Evolutionary conservation across 2,329 filamentous ascomycete genomes (phyloP).

Genomic region (Xylaria sp.): DNA sequence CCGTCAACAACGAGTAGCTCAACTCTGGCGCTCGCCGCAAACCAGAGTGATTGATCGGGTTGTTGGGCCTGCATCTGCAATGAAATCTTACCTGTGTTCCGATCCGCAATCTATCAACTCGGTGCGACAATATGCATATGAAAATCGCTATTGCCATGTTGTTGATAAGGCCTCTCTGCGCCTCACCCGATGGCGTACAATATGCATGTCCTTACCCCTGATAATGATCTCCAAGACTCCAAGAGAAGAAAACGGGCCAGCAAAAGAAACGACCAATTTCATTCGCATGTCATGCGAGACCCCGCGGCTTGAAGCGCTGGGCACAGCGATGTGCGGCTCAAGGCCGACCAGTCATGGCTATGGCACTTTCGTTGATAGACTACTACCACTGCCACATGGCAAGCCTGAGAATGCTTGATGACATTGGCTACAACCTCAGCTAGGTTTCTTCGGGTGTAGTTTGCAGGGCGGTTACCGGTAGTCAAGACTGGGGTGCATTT

Average conservation of each 20-base stretch:
- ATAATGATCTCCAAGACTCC: constrained; percentile 7
- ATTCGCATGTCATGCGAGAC: constrained; percentile 21
- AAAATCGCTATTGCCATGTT: constrained; percentile 14
- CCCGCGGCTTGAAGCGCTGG: constrained; percentile 15
- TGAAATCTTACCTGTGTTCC: constrained; percentile 36
- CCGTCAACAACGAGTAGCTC: constrained; percentile 23
- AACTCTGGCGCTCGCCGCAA: constrained; percentile 29
- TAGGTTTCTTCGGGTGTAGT: constrained; percentile 11
- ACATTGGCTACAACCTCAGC: constrained; percentile 18
- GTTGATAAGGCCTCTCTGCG: constrained; percentile 19
- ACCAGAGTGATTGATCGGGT: constrained; percentile 34
- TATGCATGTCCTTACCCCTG: constrained; percentile 25
- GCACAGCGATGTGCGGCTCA: constrained; percentile 28
- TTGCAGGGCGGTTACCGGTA: constrained; percentile 21
- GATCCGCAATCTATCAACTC: constrained; percentile 22
- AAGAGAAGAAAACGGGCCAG: not conserved
- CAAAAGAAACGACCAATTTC: constrained; percentile 14
- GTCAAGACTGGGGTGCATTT: constrained; percentile 32
- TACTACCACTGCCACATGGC: constrained; percentile 31
- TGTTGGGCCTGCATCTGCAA: constrained; percentile 34
- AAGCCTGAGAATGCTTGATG: constrained; percentile 15
- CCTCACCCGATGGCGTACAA: constrained; percentile 35
- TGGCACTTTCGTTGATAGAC: constrained; percentile 8
- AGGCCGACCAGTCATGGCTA: constrained; percentile 19
- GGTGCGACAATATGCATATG: constrained; percentile 13